Evolutionary conservation across 108 stramenopile species (phyloP), one percentile per base, ranked within the genome.

Genomic region (Nitzschia palea): DNA sequence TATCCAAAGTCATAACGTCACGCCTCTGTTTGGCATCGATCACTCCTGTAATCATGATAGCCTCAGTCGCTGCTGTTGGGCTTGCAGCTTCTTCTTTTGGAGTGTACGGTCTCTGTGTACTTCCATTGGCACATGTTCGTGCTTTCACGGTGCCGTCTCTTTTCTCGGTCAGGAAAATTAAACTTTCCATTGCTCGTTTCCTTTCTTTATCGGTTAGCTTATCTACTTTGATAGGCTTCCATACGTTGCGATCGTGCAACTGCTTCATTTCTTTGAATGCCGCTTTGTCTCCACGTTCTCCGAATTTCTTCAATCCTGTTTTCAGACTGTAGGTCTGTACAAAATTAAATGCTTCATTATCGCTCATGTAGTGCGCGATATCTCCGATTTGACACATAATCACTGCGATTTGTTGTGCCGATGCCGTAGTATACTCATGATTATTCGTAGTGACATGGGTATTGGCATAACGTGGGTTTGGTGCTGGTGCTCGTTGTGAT

Each of bases 1-100:
- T 37, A 30, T 86, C 85, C 48, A 70, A 23, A 9, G 70, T 68
- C n/a, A 68, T 74, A 0, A 78, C 67, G 23, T 83, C 74, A 17
- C 82, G 47, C 15, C 42, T 25, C 54, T 84, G 74, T 8, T 53
- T 31, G 0, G 78, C 70, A 29, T 76, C 69, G 8, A 76, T 63
- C 3, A 56, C 44, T 6, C 64, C 44, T 1, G 70, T 71, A 9
- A 79, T 26, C 33, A 77, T 29, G 10, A 79, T 20, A 22, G 53
- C 44, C 4, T 79, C 75, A 1, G 27, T 76, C 0, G 50, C 15
- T 18, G 73, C 78, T 0, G 74, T 83, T 29, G 78, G 82, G 27
- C 71, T 69, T 15, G 52, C 51, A 15, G 71, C 44, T 23, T 76
- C 71, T 44, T 73, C 73, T 36, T 73, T 76, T 1, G 17, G 8